These are phyloP conservation scores for Pseudogymnoascus sp. DNA, from an alignment of 2,329 filamentous ascomycete genomes.

Conservation along the genomic window DNA sequence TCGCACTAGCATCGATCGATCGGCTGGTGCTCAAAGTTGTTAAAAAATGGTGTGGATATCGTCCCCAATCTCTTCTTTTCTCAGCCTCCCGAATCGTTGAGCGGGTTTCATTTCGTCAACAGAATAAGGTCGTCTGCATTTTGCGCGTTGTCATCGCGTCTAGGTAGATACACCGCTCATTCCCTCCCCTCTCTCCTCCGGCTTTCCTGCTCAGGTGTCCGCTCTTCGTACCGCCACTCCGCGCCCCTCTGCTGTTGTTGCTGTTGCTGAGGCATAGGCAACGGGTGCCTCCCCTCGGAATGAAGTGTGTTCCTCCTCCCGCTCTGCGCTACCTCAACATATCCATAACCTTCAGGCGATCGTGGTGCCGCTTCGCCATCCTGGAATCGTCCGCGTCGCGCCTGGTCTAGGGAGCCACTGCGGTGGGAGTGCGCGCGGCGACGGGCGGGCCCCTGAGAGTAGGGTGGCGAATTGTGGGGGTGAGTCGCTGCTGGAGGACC, in stretches of 20 bases:
- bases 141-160: background rate
- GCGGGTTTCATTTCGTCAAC: background rate
- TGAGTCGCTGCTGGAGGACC: constrained; percentile 43
- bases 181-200: background rate
- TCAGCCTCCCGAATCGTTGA: background rate
- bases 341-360: background rate
- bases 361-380: background rate
- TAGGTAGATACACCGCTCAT: background rate
- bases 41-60: background rate
- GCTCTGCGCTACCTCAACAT: background rate
- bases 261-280: background rate
- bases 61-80: background rate
- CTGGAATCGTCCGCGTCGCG: background rate
- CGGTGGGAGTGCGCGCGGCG: background rate
- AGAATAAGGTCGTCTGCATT: background rate
- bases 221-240: background rate
- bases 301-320: constrained; percentile 3
- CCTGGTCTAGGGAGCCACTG: background rate
- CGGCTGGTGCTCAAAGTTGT: background rate
- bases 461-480: constrained; percentile 46
- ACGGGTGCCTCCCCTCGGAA: background rate
- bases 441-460: constrained; percentile 33
- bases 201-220: constrained; percentile 1
- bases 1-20: background rate
- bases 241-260: background rate